These are phyloP conservation scores for Entrophospora sp. DNA, from an alignment of 192 early-diverging fungal species.

Conservation along the genomic window DNA sequence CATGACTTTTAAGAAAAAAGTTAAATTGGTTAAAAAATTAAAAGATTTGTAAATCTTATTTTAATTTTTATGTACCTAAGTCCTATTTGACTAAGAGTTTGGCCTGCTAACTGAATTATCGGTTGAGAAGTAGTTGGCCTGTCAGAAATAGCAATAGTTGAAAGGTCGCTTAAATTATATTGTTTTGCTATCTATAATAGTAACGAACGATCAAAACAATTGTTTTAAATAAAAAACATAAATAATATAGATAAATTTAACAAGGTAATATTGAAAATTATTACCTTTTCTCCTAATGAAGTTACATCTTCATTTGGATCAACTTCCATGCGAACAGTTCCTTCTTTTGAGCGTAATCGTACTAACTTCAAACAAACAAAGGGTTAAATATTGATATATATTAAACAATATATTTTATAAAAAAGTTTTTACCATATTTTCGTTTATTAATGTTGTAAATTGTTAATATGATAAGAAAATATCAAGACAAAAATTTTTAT, in stretches of 20 bases:
- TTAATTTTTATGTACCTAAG: conserved; percentile 25
- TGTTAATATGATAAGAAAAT: too few species aligned
- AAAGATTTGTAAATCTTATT: background rate
- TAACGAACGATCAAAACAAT: too few species aligned
- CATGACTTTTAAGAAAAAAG: conserved; percentile 32
- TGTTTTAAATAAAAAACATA: background rate
- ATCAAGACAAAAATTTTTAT: too few species aligned
- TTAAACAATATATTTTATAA: too few species aligned
- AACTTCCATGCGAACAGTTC: conserved; percentile 54
- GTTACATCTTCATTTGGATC: conserved; percentile 44
- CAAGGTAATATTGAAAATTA: background rate
- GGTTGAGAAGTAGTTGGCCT: conserved; percentile 26
- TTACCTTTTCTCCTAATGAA: conserved; percentile 48
- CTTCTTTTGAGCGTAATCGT: conserved; percentile 61
- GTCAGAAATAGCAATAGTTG: conserved; percentile 35
- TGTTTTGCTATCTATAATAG: conserved; percentile 35
- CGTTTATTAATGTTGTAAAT: too few species aligned
- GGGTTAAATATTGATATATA: too few species aligned
- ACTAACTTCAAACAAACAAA: conserved; percentile 40
- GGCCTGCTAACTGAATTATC: conserved; percentile 24
- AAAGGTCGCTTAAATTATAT: conserved; percentile 33
- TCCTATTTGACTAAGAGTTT: conserved; percentile 26
- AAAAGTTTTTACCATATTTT: too few species aligned
- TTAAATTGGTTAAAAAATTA: background rate
- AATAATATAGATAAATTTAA: conserved; percentile 8